phyloP scores from a whole-genome alignment of 2,329 filamentous ascomycete species.

The Penicillium sp. region DNA sequence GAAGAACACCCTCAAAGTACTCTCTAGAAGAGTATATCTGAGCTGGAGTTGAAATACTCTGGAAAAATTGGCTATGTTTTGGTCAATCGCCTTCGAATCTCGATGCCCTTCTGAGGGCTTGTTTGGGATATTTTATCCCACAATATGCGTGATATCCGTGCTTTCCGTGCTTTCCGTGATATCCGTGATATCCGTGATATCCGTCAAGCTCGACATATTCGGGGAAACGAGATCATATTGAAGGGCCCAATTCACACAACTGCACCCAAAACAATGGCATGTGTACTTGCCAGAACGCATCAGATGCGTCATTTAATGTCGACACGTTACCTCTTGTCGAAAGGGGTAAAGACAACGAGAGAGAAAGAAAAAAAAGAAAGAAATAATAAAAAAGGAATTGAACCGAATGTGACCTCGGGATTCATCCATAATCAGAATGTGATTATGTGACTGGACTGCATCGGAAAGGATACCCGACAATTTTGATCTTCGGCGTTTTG shows the following conservation, averaged over 20 bases:
- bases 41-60: too few species aligned
- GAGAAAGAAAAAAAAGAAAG: background rate
- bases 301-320: background rate
- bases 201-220: background rate
- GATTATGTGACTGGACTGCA: background rate
- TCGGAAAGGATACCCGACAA: background rate
- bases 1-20: too few species aligned
- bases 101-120: background rate
- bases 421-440: background rate
- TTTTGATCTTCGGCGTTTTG: background rate
- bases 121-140: too few species aligned
- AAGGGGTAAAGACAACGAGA: background rate
- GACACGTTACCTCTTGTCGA: background rate
- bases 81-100: background rate
- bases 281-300: background rate
- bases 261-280: too few species aligned
- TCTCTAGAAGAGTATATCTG: too few species aligned
- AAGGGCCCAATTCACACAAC: background rate
- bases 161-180: too few species aligned
- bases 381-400: background rate
- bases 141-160: too few species aligned
- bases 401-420: background rate
- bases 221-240: background rate
- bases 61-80: background rate
- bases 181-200: too few species aligned